Percentiles rank a stretch among this genome's conserved stretches.
Conservation (phyloP, 306 rosid genomes). For the Vigna unguiculata region DNA sequence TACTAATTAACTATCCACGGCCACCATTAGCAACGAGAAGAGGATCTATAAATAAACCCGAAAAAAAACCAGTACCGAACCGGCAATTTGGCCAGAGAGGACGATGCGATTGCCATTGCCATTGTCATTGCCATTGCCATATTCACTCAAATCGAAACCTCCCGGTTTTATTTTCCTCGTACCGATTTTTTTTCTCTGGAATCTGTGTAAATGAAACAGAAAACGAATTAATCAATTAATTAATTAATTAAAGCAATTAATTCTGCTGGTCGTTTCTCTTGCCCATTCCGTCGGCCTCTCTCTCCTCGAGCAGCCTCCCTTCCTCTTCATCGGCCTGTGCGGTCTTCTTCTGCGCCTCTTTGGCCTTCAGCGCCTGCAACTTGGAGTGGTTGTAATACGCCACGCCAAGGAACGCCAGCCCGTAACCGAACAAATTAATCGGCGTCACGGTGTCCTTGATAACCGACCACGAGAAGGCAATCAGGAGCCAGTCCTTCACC, state of each 20-base stretch:
- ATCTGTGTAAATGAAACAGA: background rate
- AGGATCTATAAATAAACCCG: constrained; percentile 37
- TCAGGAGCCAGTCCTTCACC: constrained; percentile 86
- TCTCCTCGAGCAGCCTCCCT: constrained; percentile 72
- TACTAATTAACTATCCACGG: constrained; percentile 38
- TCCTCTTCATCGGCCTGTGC: constrained; percentile 71
- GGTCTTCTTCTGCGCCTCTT: constrained; percentile 79
- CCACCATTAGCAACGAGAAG: constrained; percentile 15
- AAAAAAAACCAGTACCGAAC: constrained; percentile 51
- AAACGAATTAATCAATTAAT: background rate
- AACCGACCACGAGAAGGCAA: constrained; percentile 90
- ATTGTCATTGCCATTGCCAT: too few species aligned
- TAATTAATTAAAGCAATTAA: background rate
- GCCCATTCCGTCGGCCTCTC: constrained; percentile 65
- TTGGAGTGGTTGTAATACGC: constrained; percentile 86
- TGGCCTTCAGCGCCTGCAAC: constrained; percentile 82
- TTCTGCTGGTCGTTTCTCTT: constrained; percentile 62
- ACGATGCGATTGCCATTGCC: constrained; percentile 2
- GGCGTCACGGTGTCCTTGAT: constrained; percentile 89
- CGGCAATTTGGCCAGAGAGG: constrained; percentile 41
- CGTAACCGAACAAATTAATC: constrained; percentile 79
- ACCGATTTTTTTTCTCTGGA: constrained; percentile 6
- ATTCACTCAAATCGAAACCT: constrained; percentile 13
- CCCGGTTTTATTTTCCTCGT: constrained; percentile 49
- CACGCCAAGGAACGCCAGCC: constrained; percentile 82